Conservation (phyloP, 2,329 filamentous ascomycete genomes). For the Arthrobotrys pseudoclavata region DNA sequence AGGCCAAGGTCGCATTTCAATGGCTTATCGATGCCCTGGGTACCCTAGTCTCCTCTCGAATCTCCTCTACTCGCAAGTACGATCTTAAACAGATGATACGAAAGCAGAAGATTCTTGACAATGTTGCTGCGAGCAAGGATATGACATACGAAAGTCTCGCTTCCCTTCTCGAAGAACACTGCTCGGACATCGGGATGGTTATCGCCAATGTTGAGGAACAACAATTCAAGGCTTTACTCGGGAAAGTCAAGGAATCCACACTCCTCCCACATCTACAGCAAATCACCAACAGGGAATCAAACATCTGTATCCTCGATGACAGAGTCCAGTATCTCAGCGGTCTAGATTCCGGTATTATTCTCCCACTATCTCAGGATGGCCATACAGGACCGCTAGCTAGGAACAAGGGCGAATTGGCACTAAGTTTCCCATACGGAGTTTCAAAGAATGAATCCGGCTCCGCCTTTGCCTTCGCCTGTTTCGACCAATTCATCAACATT, state of each 20-base stretch:
- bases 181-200: constrained; percentile 52
- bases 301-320: constrained; percentile 40
- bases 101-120: constrained; percentile 54
- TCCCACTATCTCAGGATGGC: constrained; percentile 43
- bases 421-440: constrained; percentile 51
- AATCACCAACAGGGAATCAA: constrained; percentile 26
- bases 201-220: constrained; percentile 49
- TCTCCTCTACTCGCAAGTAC: constrained; percentile 55
- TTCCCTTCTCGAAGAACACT: constrained; percentile 46
- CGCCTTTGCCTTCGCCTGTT: constrained; percentile 54
- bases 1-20: constrained; percentile 47
- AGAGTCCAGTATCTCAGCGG: constrained; percentile 53
- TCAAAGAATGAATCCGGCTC: constrained; percentile 45
- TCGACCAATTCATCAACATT: constrained; percentile 59
- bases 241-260: constrained; percentile 29
- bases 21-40: constrained; percentile 58
- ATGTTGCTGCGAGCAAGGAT: constrained; percentile 53
- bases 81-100: constrained; percentile 59
- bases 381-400: constrained; percentile 41
- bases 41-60: constrained; percentile 45
- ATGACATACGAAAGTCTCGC: constrained; percentile 55
- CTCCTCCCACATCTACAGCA: constrained; percentile 50
- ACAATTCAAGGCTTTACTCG: constrained; percentile 33
- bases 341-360: constrained; percentile 53
- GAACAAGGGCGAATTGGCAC: constrained; percentile 25